These are phyloP conservation scores for Cyclotella baltica DNA, from an alignment of 108 stramenopile genomes.

Conservation along the genomic window DNA sequence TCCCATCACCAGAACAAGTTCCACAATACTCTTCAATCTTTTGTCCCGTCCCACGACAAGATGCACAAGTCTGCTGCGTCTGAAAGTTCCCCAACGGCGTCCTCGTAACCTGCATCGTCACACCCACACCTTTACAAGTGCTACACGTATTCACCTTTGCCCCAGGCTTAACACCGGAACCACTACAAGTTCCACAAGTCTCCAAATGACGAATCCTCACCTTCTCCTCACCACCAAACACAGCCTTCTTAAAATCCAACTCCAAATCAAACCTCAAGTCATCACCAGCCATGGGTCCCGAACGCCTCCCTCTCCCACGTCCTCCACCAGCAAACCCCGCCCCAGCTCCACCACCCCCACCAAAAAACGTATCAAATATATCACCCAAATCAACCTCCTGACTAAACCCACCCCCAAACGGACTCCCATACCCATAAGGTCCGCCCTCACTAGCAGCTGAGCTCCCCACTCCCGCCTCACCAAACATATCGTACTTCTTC, in stretches of 20 bases:
- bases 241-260: slow-evolving; percentile 94
- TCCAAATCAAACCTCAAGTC: slow-evolving; percentile 93
- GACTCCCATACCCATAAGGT: slow-evolving; percentile 61
- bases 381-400: slow-evolving; percentile 95
- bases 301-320: slow-evolving; percentile 55
- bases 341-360: slow-evolving; percentile 65
- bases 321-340: slow-evolving; percentile 59
- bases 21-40: slow-evolving; percentile 94
- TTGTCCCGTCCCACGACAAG: slow-evolving; percentile 94
- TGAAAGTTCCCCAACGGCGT: slow-evolving; percentile 97
- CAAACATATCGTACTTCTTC: slow-evolving; percentile 91
- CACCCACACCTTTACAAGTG: slow-evolving; percentile 89
- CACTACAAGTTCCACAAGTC: slow-evolving; percentile 88
- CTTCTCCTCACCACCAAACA: slow-evolving; percentile 97
- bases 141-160: slow-evolving; percentile 79
- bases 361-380: slow-evolving; percentile 97
- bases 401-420: slow-evolving; percentile 78
- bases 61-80: slow-evolving; percentile 94
- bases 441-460: slow-evolving; percentile 58
- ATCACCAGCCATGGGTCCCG: slow-evolving; percentile 88
- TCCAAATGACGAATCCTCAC: slow-evolving; percentile 95
- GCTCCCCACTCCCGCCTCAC: slow-evolving; percentile 76
- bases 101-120: slow-evolving; percentile 93
- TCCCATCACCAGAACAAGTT: slow-evolving; percentile 93
- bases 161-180: slow-evolving; percentile 92